Base-by-base conservation (phyloP, 2,329 filamentous ascomycete genomes). In the Rhinocladiella mackenziei region DNA sequence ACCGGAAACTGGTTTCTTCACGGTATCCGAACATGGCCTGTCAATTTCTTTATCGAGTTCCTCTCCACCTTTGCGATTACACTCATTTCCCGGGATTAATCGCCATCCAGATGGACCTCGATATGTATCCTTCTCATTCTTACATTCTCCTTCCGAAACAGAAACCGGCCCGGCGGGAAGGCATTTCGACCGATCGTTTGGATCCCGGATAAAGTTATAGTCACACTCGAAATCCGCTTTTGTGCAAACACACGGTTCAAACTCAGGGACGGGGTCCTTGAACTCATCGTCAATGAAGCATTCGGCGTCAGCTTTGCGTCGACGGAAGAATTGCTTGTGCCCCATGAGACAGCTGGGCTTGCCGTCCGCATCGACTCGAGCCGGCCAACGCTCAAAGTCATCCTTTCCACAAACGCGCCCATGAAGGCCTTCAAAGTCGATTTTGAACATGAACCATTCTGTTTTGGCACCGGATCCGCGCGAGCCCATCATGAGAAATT, bases 191-290 rank as follows among this genome's bases (percentile, higher is more conserved):
- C 77, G 74, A 50, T 91, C 80, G 3, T 78, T 71, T 5, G 51
- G 19, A 25, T 74, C 74, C 56, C 78, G 78, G 47, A 81, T 71
- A 62, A 95, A 97, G 64, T 94, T 94, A 73, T 86, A 95, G 62
- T 97, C 91, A 63, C 92, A 98, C 67, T 98, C 92, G 62, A 94
- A 98, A 64, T 98, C 94, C 23, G 74, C 72, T 45, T 84, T 79
- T 1, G 82, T 81, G 65, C 92, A 98, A 29, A 86, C 80, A 71
- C 92, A 98, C 34, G 80, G 67, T 57, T 87, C 79, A 19, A 78
- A 83, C 49, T 82, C 71, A 1, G 84, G 79, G 23, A 78, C 67
- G 0, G 86, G 81, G 51, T 92, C 85, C 60, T 88, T 81, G 69
- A 95, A 96, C 40, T 91, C 80, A 48, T 86, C 75, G 57, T 86